A percentile compares a stretch with the other conserved stretches of the same genome.
phyloP scores from a whole-genome alignment of 2,329 filamentous ascomycete species.

The Sarocladium brachiariae region DNA sequence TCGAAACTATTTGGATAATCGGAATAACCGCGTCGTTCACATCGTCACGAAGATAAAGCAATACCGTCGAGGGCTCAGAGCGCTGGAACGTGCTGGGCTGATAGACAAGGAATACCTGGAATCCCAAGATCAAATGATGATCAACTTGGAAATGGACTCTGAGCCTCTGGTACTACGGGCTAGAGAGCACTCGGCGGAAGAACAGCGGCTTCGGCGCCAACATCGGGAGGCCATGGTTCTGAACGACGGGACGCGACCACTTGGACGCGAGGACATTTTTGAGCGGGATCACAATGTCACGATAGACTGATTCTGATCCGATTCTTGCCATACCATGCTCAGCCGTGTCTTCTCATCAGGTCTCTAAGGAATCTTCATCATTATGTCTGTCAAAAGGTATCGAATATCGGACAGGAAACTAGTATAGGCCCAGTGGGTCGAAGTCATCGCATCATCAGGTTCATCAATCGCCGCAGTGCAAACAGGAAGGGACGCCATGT shows the following conservation, averaged over 20 bases:
- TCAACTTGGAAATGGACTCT: constrained; percentile 16
- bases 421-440: no score
- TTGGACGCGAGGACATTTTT: constrained; percentile 72
- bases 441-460: no score
- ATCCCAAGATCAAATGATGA: constrained; percentile 24
- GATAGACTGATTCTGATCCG: neutral
- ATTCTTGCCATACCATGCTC: no score
- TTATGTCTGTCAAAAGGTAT: no score
- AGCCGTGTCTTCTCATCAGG: no score
- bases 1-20: constrained; percentile 39
- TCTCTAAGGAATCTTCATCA: no score
- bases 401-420: no score
- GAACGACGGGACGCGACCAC: constrained; percentile 72
- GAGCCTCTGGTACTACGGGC: constrained; percentile 23
- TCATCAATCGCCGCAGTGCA: neutral
- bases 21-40: constrained; percentile 45
- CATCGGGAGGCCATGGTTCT: constrained; percentile 86
- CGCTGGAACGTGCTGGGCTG: constrained; percentile 43
- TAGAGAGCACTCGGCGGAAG: constrained; percentile 52
- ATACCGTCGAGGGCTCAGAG: constrained; percentile 43
- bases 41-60: constrained; percentile 43
- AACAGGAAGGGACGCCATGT: no score
- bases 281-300: constrained; percentile 47
- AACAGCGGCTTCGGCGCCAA: constrained; percentile 66
- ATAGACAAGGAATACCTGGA: constrained; percentile 26